Conservation (phyloP, 148 eudicot species). For the Rhododendron williamsianum region DNA sequence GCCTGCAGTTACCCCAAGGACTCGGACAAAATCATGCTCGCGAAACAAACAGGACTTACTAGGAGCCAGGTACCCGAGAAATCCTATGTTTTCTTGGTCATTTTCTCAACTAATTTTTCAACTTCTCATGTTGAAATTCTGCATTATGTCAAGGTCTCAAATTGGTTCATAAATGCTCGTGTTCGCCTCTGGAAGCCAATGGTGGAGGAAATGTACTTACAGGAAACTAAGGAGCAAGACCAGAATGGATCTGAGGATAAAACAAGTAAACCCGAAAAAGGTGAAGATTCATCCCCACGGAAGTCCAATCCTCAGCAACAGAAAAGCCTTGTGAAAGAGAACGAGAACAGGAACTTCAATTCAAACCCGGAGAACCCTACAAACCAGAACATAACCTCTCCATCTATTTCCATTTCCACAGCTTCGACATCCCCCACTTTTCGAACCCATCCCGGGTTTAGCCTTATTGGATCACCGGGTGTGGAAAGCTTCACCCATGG, state of each 20-base stretch:
- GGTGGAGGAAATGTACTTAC: constrained; percentile 86
- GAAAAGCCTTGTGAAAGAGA: constrained; percentile 15
- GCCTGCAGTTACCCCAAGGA: constrained; percentile 67
- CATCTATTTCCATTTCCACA: constrained; percentile 24
- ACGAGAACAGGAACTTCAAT: constrained; percentile 14
- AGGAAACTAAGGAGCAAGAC: constrained; percentile 61
- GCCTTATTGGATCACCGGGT: constrained; percentile 36
- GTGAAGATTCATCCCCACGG: constrained; percentile 11
- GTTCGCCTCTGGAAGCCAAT: constrained; percentile 93
- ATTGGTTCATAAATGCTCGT: constrained; percentile 88
- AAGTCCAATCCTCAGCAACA: constrained; percentile 15
- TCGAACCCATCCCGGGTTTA: constrained; percentile 31
- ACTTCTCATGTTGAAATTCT: background rate
- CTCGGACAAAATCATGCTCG: constrained; percentile 65
- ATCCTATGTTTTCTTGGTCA: background rate
- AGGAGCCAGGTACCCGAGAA: constrained; percentile 58
- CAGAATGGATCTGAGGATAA: constrained; percentile 40
- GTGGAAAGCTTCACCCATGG: constrained; percentile 39
- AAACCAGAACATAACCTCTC: constrained; percentile 18
- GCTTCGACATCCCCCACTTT: constrained; percentile 22
- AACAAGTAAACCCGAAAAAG: constrained; percentile 23
- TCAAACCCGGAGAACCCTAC: constrained; percentile 12
- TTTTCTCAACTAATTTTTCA: background rate
- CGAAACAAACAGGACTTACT: constrained; percentile 70
- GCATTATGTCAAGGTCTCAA: constrained; percentile 48